Evolutionary conservation across 192 early-diverging fungal genomes (phyloP), one percentile per base, ranked within the genome.

Genomic region (Pilobolus umbonatus): DNA sequence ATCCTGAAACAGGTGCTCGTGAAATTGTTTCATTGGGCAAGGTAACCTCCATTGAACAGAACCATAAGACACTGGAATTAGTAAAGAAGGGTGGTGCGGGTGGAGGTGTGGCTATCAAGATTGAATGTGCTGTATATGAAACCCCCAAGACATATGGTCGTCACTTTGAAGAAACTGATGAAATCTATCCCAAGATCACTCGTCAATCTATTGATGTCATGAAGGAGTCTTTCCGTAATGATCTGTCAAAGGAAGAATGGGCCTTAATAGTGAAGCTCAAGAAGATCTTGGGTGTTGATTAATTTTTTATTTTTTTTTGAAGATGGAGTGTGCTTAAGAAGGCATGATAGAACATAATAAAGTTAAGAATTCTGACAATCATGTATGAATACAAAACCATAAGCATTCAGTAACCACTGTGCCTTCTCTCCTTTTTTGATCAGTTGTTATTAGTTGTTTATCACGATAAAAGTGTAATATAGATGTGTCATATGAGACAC

Each of bases 161-260:
- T 29, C 96, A 98, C 73, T 96, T 98, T 70, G 85, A 82, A 47
- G 85, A 93, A 36, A 71, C 75, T 24, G 90, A 94, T 52, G 80
- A 85, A 35, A 66, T 98, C 35, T 90, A 90, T 72, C 64, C 68
- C 58, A 80, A 82, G 72, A 91, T 99, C 66, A 86, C 91, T 19
- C 88, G 96, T 26, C 71, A 66, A 45, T 94, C 91, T 29, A 99
- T 99, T 63, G 92, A 99, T 69, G 84, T 98, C 32, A 77, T 97
- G 67, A 99, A 99, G 79, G 82, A 86, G 55, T 88, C 78, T 32
- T 99, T 99, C 86, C 82, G 93, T 58, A 83, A 90, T 39, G 95
- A 99, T 68, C 51, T 99, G 67, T 74, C 78, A 48, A 90, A 89
- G 78, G 94, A 94, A 17, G 92, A 95, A 28, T 95, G 93, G 93